Percentiles rank a stretch among this genome's conserved stretches.
phyloP scores from a whole-genome alignment of 1,284 basidiomycete species.

The Neolentinus lepideus region DNA sequence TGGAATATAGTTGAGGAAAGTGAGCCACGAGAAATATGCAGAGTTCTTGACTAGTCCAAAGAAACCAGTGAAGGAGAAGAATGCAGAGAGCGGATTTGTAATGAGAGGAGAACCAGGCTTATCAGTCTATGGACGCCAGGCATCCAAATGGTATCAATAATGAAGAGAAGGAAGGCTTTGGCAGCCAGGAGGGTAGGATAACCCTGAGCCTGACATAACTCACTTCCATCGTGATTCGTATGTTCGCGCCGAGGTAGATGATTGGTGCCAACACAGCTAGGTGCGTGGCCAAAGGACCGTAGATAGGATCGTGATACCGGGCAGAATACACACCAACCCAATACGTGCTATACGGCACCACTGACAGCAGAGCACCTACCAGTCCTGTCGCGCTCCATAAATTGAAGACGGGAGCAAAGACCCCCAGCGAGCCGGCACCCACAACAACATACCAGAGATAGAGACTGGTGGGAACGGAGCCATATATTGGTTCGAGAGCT shows the following conservation, averaged over 20 bases:
- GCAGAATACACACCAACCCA: constrained; percentile 53
- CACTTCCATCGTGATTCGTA: constrained; percentile 37
- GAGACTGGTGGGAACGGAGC: constrained; percentile 38
- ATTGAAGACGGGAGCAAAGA: constrained; percentile 26
- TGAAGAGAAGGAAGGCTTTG: not conserved
- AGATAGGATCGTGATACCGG: constrained; percentile 39
- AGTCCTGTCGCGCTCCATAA: constrained; percentile 25
- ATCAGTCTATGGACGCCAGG: not conserved
- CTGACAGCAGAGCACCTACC: constrained; percentile 38
- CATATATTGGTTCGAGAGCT: constrained; percentile 51
- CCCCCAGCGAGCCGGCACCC: constrained; percentile 27
- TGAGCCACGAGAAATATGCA: not conserved
- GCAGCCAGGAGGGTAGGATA: not conserved
- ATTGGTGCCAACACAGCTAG: constrained; percentile 46
- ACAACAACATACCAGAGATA: constrained; percentile 39
- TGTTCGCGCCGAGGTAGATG: constrained; percentile 35
- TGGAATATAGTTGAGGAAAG: not conserved
- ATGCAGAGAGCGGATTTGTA: not conserved
- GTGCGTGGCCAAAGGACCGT: constrained; percentile 56
- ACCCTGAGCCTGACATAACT: constrained; percentile 14
- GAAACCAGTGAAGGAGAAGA: not conserved
- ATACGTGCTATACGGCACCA: constrained; percentile 55
- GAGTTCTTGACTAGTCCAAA: constrained; percentile 2
- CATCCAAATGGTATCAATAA: not conserved
- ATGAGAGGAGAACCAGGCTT: not conserved